Percentiles rank a stretch among this genome's conserved stretches.
These are phyloP conservation scores for Acanthamoeba polyphaga DNA, from an alignment of 208 protist species.

Conservation along the genomic window DNA sequence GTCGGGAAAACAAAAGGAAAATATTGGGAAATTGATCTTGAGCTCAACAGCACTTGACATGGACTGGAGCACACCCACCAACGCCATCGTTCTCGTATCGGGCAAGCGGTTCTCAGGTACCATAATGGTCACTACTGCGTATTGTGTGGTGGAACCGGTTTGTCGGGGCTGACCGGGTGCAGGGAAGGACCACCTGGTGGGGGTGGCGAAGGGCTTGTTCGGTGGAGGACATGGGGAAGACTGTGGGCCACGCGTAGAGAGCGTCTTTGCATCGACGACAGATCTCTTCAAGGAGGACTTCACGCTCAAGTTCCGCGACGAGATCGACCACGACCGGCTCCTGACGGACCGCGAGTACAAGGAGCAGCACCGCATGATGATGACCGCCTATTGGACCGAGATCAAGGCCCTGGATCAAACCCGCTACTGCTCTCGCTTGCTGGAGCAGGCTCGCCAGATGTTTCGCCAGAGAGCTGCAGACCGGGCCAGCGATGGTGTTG, in stretches of 20 bases:
- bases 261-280: not conserved
- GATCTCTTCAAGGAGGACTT: slow-evolving; percentile 41
- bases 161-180: too few species aligned
- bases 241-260: not conserved
- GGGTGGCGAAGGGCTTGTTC: not conserved
- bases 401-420: not conserved
- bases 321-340: not conserved
- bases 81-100: not conserved
- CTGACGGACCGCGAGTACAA: not conserved
- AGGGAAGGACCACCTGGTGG: slow-evolving; percentile 11
- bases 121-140: too few species aligned
- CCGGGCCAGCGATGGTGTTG: not conserved
- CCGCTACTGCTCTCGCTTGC: not conserved
- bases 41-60: not conserved
- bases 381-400: not conserved
- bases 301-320: not conserved
- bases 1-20: not conserved
- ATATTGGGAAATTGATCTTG: not conserved
- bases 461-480: not conserved
- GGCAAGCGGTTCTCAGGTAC: slow-evolving; percentile 13
- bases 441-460: not conserved
- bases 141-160: too few species aligned
- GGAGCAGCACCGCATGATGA: slow-evolving; percentile 25
- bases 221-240: not conserved
- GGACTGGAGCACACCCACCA: not conserved